Conservation (phyloP, 257 asterid genomes). For the Salvia rosmarinus region DNA sequence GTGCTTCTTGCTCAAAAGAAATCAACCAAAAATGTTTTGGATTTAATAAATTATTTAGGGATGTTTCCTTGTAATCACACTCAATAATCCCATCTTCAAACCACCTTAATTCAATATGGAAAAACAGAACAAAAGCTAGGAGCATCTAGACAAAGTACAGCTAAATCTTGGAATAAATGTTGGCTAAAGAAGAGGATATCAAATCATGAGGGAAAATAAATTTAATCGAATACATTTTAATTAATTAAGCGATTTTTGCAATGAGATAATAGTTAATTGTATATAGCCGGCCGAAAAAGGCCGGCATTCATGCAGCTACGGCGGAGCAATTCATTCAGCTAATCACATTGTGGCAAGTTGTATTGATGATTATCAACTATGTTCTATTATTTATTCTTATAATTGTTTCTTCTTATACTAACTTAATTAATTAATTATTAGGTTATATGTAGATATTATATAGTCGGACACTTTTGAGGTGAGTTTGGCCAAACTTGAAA, state of each 20-base stretch:
- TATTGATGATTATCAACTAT: not conserved
- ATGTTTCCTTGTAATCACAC: slow-evolving; percentile 32
- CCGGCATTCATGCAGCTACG: too few species aligned
- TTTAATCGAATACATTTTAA: not conserved
- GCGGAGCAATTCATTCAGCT: too few species aligned
- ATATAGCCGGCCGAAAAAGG: slow-evolving; percentile 17
- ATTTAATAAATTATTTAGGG: slow-evolving; percentile 4
- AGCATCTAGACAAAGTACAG: slow-evolving; percentile 45
- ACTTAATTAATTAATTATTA: not conserved
- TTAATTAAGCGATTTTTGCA: slow-evolving; percentile 26
- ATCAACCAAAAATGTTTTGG: slow-evolving; percentile 20
- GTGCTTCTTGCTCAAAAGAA: slow-evolving; percentile 37
- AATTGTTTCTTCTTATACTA: not conserved
- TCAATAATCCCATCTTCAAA: slow-evolving; percentile 5
- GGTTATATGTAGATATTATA: not conserved
- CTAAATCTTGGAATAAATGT: slow-evolving; percentile 50
- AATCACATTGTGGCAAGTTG: not conserved
- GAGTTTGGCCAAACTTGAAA: slow-evolving; percentile 6
- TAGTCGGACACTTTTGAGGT: not conserved
- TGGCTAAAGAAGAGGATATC: slow-evolving; percentile 29
- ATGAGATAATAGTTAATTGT: not conserved
- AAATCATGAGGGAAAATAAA: not conserved
- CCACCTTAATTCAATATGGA: not conserved
- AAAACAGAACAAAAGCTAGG: slow-evolving; percentile 24
- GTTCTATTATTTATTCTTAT: not conserved